Evolutionary conservation across 257 asterid species (phyloP), one percentile per base, ranked within the genome.

Genomic region (Phtheirospermum japonicum): DNA sequence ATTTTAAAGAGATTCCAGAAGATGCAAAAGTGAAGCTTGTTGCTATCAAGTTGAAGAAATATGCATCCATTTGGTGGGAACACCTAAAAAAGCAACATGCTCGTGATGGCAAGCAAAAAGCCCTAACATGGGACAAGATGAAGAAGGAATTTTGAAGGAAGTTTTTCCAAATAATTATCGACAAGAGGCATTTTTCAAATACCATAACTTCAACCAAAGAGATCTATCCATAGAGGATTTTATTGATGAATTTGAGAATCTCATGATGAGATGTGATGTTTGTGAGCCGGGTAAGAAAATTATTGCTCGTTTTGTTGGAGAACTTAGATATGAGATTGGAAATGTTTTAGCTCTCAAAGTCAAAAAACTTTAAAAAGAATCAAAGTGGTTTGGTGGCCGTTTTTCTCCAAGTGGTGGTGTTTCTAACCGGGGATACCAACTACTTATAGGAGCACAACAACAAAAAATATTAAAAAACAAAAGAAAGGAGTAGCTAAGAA

Each of bases 401-500:
- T n/a, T 9, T n/a, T 5, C 18, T 4, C 6, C 9, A 31, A 9
- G 12, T 2, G 37, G 40, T n/a, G n/a, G n/a, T n/a, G n/a, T n/a
- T n/a, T n/a, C n/a, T n/a, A n/a, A n/a, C n/a, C n/a, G n/a, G n/a
- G n/a, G n/a, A n/a, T n/a, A n/a, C n/a, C n/a, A n/a, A n/a, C n/a
- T n/a, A n/a, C n/a, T n/a, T n/a, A n/a, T n/a, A n/a, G n/a, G n/a
- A n/a, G n/a, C n/a, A n/a, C n/a, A n/a, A n/a, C n/a, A n/a, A n/a
- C n/a, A n/a, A n/a, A n/a, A n/a, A n/a, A n/a, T n/a, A n/a, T n/a
- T 0, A 0, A 3, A 5, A 64, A 50, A 20, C 6, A 51, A 4
- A 64, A 64, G 14, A 0, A 5, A 7, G 37, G 7, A 50, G 26
- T 51, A 51, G 34, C 11, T 31, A 62, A 60, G 45, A 46, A 62